Evolutionary conservation across 2,329 filamentous ascomycete genomes (phyloP), one percentile per base, ranked within the genome.

Genomic region (Pseudocercospora cruenta): DNA sequence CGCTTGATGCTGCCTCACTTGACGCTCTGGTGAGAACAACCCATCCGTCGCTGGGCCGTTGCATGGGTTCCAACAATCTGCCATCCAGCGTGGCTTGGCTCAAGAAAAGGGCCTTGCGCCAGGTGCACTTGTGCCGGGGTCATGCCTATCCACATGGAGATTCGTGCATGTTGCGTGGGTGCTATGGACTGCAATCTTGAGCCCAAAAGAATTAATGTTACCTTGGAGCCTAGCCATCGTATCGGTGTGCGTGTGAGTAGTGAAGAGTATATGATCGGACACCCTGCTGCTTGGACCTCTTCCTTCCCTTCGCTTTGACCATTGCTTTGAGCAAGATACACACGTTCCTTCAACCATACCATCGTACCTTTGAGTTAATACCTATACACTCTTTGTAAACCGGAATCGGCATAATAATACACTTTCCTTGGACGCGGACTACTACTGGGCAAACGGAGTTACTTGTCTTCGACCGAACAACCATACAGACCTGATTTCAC

Each of bases 101-200:
- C 66, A 68, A 69, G 67, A 65, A 66, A 65, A 62, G 65, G 62
- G 63, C 65, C 65, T 69, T 67, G 64, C 65, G 55, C 66, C 62
- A 63, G 67, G 63, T 67, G 45, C 57, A 19, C 53, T 59, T 24
- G 33, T 62, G 62, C 65, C 55, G 47, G 67, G 69, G 66, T 71
- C 55, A 71, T 71, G 55, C 67, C 69, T 66, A 66, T 60, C 60
- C 63, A 57, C 47, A 49, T 33, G 43, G 60, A 63, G 65, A 66
- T 61, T 62, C 69, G 69, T 71, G 67, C 69, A 65, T 59, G 31
- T 43, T 51, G 61, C 66, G 62, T 68, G 66, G 66, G 66, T 70
- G 64, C 55, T 67, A 69, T 71, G 69, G 62, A 71, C 65, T 66
- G 69, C 64, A 71, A 71, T 71, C 64, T 71, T 67, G 67, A 58